phyloP scores from a whole-genome alignment of 2,329 filamentous ascomycete genomes.

The Claviceps sp. region DNA sequence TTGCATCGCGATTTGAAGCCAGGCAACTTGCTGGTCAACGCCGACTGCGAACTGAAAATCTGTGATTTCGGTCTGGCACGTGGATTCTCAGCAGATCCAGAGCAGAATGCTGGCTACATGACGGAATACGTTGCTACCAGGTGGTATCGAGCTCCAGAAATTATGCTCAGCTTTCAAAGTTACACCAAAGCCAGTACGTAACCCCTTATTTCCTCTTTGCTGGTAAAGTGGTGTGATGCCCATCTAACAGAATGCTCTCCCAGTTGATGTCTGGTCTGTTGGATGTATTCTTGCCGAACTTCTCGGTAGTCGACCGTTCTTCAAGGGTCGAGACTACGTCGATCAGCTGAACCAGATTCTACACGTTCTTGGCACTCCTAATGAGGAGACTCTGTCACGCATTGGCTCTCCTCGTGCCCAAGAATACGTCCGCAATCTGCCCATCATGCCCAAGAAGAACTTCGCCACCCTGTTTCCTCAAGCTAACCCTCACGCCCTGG shows the following conservation, averaged over 20 bases:
- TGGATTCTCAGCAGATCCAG: conserved; percentile 92
- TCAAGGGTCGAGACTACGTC: conserved; percentile 98
- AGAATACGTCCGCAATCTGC: conserved; percentile 95
- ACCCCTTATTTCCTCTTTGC: not conserved
- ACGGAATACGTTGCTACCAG: conserved; percentile 97
- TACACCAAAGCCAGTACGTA: conserved; percentile 99
- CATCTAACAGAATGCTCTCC: not conserved
- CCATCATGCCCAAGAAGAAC: conserved; percentile 84
- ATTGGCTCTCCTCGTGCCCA: conserved; percentile 93
- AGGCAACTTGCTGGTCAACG: conserved; percentile 92
- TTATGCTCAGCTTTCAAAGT: conserved; percentile 99
- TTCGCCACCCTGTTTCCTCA: conserved; percentile 84
- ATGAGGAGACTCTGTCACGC: conserved; percentile 82
- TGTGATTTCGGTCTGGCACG: conserved; percentile 94
- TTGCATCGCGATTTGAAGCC: conserved; percentile 95
- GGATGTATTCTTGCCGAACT: conserved; percentile 96
- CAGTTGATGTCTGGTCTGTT: conserved; percentile 98
- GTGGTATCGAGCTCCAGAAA: conserved; percentile 92
- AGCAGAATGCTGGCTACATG: conserved; percentile 99
- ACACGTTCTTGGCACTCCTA: conserved; percentile 92
- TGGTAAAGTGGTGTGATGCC: not conserved
- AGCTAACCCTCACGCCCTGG: conserved; percentile 90
- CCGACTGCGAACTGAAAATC: conserved; percentile 98
- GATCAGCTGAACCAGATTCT: conserved; percentile 99
- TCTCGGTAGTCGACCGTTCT: conserved; percentile 90